These are phyloP conservation scores for Aquanectria penicillioides DNA, from an alignment of 2,329 filamentous ascomycete species.

Conservation along the genomic window DNA sequence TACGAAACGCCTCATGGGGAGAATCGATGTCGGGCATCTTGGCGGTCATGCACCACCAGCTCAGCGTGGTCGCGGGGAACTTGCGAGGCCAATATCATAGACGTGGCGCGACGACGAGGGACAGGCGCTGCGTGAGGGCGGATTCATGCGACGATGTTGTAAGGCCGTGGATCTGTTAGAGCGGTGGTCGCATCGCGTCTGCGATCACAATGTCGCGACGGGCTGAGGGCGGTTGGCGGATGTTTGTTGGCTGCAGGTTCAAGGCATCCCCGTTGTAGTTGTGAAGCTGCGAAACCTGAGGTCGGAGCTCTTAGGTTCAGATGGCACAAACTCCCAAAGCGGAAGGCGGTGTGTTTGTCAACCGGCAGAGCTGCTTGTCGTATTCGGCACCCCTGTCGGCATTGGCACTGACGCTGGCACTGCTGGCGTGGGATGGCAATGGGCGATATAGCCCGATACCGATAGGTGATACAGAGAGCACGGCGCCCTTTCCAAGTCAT, in stretches of 20 bases:
- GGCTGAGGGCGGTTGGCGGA: not conserved
- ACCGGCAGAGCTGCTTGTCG: not conserved
- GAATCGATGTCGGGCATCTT: conserved; percentile 40
- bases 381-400: not conserved
- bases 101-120: conserved; percentile 10
- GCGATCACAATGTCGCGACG: not conserved
- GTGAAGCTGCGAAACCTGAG: conserved; percentile 27
- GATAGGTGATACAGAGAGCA: not conserved
- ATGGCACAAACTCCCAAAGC: conserved; percentile 21
- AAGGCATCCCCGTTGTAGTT: conserved; percentile 13
- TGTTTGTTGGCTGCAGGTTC: conserved; percentile 17
- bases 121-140: not conserved
- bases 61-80: conserved; percentile 29
- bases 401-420: not conserved
- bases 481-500: conserved; percentile 13
- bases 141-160: not conserved
- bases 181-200: conserved; percentile 10
- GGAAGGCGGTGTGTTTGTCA: conserved; percentile 34
- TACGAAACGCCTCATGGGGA: conserved; percentile 36
- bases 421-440: not conserved
- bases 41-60: conserved; percentile 21
- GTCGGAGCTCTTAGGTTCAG: not conserved
- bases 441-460: not conserved
- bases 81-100: conserved; percentile 26
- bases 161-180: not conserved